Evolutionary conservation across 768 basidiomycete genomes (phyloP), one percentile per base, ranked within the genome.

Genomic region (Suillus luteus): DNA sequence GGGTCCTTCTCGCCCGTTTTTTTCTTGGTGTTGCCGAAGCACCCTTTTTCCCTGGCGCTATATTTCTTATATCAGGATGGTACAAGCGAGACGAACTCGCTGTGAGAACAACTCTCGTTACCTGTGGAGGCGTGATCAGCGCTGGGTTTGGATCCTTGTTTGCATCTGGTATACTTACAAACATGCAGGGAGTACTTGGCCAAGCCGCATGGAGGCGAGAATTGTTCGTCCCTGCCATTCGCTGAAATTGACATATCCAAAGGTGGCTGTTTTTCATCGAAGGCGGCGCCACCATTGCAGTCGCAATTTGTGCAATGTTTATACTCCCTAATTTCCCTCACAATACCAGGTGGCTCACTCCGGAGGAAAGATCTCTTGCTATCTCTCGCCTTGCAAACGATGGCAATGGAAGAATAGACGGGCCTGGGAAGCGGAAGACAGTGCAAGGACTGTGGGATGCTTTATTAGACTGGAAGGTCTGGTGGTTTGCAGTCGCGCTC

Each of bases 101-200:
- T 55, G 76, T 85, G 44, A 79, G 89, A 55, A 87, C 82, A 17
- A 86, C 89, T 14, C 71, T 88, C 57, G 78, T 91, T 19, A 83
- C 82, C 55, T 89, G 88, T 66, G 90, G 91, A 31, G 85, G 81
- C 69, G 76, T 93, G 9, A 85, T 91, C 62, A 86, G 85, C 52
- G 92, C 92, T 79, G 91, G 89, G 1, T 91, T 92, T 72, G 90
- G 91, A 5, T 81, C 89, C 0, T 76, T 92, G 15, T 83, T 93
- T 58, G 89, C 90, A 6, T 88, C 89, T 22, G 88, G 85, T 9
- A 90, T 92, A 58, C 81, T 92, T 15, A 77, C 81, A 63, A 76
- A 78, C 19, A 89, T 92, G 87, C 81, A 90, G 48, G 87, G 86
- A 6, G 81, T 79, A 65, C 75, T 86, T 27, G 90, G 90, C 0